These are phyloP conservation scores for Rhizodiscina lignyota DNA, from an alignment of 495 filamentous ascomycete species.

Conservation along the genomic window DNA sequence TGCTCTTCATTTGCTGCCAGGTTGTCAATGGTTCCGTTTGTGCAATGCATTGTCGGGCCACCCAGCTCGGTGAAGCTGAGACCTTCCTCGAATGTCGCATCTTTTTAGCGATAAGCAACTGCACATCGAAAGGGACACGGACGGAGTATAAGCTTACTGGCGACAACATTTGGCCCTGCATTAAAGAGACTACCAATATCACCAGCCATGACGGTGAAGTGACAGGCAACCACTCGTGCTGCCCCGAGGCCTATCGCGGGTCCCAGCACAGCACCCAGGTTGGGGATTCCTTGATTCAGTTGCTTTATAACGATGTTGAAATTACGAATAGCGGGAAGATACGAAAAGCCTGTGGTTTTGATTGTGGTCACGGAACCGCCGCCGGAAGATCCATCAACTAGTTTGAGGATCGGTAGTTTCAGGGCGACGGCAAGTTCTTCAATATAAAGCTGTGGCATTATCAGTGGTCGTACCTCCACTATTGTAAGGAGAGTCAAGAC, in stretches of 20 bases:
- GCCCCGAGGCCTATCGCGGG: constrained; percentile 48
- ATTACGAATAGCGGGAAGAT: constrained; percentile 35
- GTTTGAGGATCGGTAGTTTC: constrained; percentile 38
- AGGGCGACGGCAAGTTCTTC: constrained; percentile 27
- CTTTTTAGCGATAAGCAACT: constrained; percentile 6
- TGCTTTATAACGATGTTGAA: constrained; percentile 34
- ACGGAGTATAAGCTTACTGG: constrained; percentile 3
- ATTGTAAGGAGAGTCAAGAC: not conserved
- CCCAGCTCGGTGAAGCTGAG: constrained; percentile 37
- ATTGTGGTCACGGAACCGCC: constrained; percentile 47
- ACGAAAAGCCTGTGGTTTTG: constrained; percentile 33
- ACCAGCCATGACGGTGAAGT: constrained; percentile 50
- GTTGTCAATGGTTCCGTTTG: constrained; percentile 51
- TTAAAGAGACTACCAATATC: constrained; percentile 46
- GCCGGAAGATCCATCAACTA: constrained; percentile 45
- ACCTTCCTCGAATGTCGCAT: constrained; percentile 43
- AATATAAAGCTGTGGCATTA: constrained; percentile 26
- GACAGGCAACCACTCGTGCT: constrained; percentile 40
- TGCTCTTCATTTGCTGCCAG: constrained; percentile 40
- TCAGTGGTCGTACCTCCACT: constrained; percentile 1
- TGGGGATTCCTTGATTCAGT: constrained; percentile 45
- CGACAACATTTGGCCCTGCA: constrained; percentile 45
- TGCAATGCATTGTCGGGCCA: constrained; percentile 42
- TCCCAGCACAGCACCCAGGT: constrained; percentile 43
- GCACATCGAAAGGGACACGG: not conserved